Percentiles rank a stretch among this genome's conserved stretches.
These are phyloP conservation scores for Luffa acutangula DNA, from an alignment of 306 rosid species.

Conservation along the genomic window DNA sequence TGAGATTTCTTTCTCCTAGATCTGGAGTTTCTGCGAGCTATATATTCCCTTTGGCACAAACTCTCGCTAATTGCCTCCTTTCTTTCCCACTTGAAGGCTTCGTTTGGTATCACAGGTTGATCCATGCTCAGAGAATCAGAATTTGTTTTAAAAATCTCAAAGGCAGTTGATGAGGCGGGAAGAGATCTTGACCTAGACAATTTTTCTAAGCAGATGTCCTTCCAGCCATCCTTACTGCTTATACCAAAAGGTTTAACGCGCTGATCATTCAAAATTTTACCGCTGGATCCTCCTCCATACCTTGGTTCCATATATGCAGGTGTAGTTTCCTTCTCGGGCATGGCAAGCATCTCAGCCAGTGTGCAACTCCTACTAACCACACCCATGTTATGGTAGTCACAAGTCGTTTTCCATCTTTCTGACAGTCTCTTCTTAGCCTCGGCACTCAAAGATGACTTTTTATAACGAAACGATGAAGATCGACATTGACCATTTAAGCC, in stretches of 20 bases:
- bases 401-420: constrained; percentile 78
- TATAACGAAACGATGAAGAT: constrained; percentile 38
- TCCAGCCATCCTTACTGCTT: constrained; percentile 99
- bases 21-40: constrained; percentile 30
- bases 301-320: constrained; percentile 24
- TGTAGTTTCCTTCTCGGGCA: constrained; percentile 43
- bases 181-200: constrained; percentile 81
- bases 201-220: constrained; percentile 40
- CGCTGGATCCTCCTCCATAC: constrained; percentile 22
- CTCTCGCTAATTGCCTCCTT: constrained; percentile 23
- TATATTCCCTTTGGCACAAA: constrained; percentile 30
- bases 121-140: constrained; percentile 39
- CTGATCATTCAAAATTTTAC: constrained; percentile 29
- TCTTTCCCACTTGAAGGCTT: constrained; percentile 38
- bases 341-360: constrained; percentile 90
- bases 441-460: constrained; percentile 61
- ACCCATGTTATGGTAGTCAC: constrained; percentile 43
- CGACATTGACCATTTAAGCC: constrained; percentile 30
- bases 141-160: constrained; percentile 45
- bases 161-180: constrained; percentile 65
- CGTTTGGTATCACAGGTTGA: constrained; percentile 36
- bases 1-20: constrained; percentile 40
- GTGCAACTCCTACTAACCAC: constrained; percentile 63
- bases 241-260: constrained; percentile 73
- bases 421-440: constrained; percentile 95